Base-by-base conservation (phyloP, 2,329 filamentous ascomycete species). In the Corinectria fuckeliana region DNA sequence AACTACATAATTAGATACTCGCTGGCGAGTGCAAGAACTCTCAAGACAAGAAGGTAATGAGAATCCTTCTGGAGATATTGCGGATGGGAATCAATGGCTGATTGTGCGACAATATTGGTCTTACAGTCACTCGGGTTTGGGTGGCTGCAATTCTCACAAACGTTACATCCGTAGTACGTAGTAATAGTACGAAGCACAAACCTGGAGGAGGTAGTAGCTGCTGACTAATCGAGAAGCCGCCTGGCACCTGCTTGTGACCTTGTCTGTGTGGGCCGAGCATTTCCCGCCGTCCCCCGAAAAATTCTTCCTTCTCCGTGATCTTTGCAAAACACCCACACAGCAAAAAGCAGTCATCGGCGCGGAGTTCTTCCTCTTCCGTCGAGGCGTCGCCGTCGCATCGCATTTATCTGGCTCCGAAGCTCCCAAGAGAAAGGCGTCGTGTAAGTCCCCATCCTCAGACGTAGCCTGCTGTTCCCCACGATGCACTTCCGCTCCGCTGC, bases 351-450 rank as follows among this genome's bases (percentile, higher is more conserved):
- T 70, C 67, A 57, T 70, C 68, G 68, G 68, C 63, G 71, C 73
- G 73, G 77, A 78, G 77, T 80, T 80, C 77, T 80, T 80, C 78
- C 78, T 79, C 73, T 77, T 80, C 78, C 78, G 78, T 77, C 73
- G 70, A 74, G 67, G 67, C 66, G 67, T 69, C 51, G 59, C 69
- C 65, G 75, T 72, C 71, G 74, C 74, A 72, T 77, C 75, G 75
- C 76, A 78, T 77, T 78, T 77, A 78, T 76, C 75, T 75, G 76
- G 74, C 65, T 77, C 76, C 76, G 75, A 69, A 64, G 75, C 75
- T n/a, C 75, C 73, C 65, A 67, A 69, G 69, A 68, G 65, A 67
- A 61, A 55, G n/a, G 61, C 65, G 70, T 68, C 63, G 62, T 75
- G 74, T 77, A 75, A 77, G 75, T 78, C 67, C 57, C 41, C 50